A percentile compares a stretch with the other conserved stretches of the same genome.
phyloP scores from a whole-genome alignment of 805 yeast species.

The Cyberlindnera saturnus region DNA sequence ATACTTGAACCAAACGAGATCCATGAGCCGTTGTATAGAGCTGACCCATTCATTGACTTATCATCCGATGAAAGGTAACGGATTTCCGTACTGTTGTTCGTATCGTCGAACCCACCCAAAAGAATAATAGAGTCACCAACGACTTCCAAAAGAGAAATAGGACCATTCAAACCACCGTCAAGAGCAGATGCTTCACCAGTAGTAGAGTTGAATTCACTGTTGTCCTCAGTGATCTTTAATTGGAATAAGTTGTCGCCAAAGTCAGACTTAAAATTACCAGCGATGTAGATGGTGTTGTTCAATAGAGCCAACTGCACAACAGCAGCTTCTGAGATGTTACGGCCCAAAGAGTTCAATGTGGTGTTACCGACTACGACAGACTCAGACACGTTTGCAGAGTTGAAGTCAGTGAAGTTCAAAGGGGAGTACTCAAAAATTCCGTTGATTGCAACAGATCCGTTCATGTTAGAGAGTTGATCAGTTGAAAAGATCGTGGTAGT shows the following conservation, averaged over 20 bases:
- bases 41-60: slow-evolving; percentile 30
- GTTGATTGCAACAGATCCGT: slow-evolving; percentile 43
- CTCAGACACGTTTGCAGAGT: slow-evolving; percentile 22
- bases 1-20: slow-evolving; percentile 34
- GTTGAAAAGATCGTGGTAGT: slow-evolving; percentile 42
- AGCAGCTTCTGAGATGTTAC: slow-evolving; percentile 33
- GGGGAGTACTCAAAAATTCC: slow-evolving; percentile 82
- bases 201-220: slow-evolving; percentile 10
- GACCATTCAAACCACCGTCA: slow-evolving; percentile 36
- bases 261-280: slow-evolving; percentile 41
- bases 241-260: slow-evolving; percentile 35
- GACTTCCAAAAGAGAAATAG: slow-evolving; percentile 27
- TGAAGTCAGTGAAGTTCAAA: slow-evolving; percentile 48
- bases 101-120: slow-evolving; percentile 40
- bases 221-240: slow-evolving; percentile 19
- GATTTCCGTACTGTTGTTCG: slow-evolving; percentile 27
- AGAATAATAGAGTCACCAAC: slow-evolving; percentile 34
- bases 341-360: slow-evolving; percentile 29
- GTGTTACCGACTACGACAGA: slow-evolving; percentile 39
- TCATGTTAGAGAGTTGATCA: slow-evolving; percentile 31
- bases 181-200: slow-evolving; percentile 19
- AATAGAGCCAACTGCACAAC: slow-evolving; percentile 29
- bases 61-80: slow-evolving; percentile 26
- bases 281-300: slow-evolving; percentile 34
- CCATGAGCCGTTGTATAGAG: slow-evolving; percentile 36